These are phyloP conservation scores for Backusella psychrophila DNA, from an alignment of 192 early-diverging fungal species.

Conservation along the genomic window DNA sequence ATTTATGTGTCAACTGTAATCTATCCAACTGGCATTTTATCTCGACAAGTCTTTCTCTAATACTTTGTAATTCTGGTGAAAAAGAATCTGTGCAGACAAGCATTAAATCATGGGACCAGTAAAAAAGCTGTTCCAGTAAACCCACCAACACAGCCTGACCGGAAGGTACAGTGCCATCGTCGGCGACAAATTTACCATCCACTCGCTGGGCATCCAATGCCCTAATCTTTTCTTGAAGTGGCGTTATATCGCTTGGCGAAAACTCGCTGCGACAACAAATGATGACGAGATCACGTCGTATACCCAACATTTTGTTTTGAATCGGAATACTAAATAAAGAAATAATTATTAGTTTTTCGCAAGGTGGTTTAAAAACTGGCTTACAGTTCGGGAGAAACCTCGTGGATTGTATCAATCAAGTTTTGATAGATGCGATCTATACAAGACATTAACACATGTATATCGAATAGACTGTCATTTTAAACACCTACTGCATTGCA, in stretches of 20 bases:
- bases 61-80: slow-evolving; percentile 53
- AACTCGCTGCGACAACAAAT: slow-evolving; percentile 38
- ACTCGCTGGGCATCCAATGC: slow-evolving; percentile 74
- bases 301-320: slow-evolving; percentile 68
- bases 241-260: slow-evolving; percentile 38
- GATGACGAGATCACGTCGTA: slow-evolving; percentile 59
- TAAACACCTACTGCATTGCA: slow-evolving; percentile 29
- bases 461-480: slow-evolving; percentile 9
- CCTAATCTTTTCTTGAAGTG: slow-evolving; percentile 69
- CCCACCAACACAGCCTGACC: slow-evolving; percentile 85
- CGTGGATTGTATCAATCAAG: slow-evolving; percentile 55
- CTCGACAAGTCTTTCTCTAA: slow-evolving; percentile 62
- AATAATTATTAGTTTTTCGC: not conserved
- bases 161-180: slow-evolving; percentile 63
- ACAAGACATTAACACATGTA: no score
- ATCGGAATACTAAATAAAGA: slow-evolving; percentile 52
- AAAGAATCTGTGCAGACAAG: slow-evolving; percentile 68
- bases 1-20: slow-evolving; percentile 68
- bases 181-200: slow-evolving; percentile 77
- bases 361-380: not conserved
- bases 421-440: slow-evolving; percentile 45
- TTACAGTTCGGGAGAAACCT: slow-evolving; percentile 68
- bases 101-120: slow-evolving; percentile 75
- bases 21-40: slow-evolving; percentile 77
- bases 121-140: slow-evolving; percentile 79